Evolutionary conservation across 805 yeast species (phyloP).

Genomic region (Ogataea degrootiae): DNA sequence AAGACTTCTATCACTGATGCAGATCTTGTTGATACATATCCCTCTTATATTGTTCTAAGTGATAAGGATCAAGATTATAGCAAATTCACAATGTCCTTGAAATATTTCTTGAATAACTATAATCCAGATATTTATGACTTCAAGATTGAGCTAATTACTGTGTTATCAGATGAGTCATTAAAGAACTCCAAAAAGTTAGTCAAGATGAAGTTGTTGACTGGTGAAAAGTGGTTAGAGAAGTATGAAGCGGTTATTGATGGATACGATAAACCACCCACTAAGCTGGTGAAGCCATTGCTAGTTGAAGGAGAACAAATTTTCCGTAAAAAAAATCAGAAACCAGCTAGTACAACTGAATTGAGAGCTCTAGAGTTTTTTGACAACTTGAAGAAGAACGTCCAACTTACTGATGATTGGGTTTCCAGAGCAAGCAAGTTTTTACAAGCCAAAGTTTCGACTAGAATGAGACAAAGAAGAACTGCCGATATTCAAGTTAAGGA

Average conservation of each 20-base stretch:
- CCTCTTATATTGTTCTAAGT: conserved; percentile 42
- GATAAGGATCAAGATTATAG: conserved; percentile 25
- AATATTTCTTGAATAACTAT: conserved; percentile 25
- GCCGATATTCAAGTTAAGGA: conserved; percentile 1
- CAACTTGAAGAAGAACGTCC: conserved; percentile 37
- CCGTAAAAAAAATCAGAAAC: conserved; percentile 4
- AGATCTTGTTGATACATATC: conserved; percentile 44
- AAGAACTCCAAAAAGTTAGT: conserved; percentile 33
- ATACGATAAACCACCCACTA: conserved; percentile 43
- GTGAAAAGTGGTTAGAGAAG: conserved; percentile 46
- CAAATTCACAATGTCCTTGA: conserved; percentile 30
- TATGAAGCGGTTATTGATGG: conserved; percentile 37
- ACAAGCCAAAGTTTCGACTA: conserved; percentile 46
- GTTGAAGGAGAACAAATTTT: conserved; percentile 52
- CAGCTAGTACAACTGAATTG: conserved; percentile 1
- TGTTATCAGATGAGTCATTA: conserved; percentile 50
- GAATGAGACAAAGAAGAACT: conserved; percentile 32
- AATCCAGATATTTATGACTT: conserved; percentile 13
- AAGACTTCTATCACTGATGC: conserved; percentile 50
- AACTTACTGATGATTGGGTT: conserved; percentile 45
- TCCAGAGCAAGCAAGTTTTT: conserved; percentile 52
- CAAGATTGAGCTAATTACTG: conserved; percentile 41
- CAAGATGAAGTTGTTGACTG: conserved; percentile 39
- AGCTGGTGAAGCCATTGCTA: conserved; percentile 38
- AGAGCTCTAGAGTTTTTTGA: conserved; percentile 18